Base-by-base conservation (phyloP, 2,329 filamentous ascomycete genomes). In the Trichophyton simii region DNA sequence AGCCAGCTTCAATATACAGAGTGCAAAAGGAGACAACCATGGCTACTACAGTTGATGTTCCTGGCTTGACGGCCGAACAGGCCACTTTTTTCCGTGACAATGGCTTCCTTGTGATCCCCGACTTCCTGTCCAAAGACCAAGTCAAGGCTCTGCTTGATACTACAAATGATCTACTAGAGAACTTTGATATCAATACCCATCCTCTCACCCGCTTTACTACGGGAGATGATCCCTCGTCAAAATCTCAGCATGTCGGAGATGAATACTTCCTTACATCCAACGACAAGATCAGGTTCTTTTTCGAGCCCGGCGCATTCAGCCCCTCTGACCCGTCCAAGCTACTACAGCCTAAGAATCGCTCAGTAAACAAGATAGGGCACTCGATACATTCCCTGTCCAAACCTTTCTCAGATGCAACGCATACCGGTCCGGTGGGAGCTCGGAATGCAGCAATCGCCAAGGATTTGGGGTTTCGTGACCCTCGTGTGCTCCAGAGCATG, bases 201-300 rank as follows among this genome's bases (percentile, higher is more conserved):
- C 92, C 94, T 0, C 87, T 97, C 81, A 97, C 94, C 7, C 87
- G 87, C 71, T 99, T 99, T 82, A 88, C 87, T 34, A 96, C 92
- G 0, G 91, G 91, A 67, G 73, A 71, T 54, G 82, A 86, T n/a
- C 20, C 57, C 7, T 42, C 9, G 8, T 62, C 67, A 63, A 68
- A 67, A 22, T 66, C 66, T n/a, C 69, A 72, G 57, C 92, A 97
- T 76, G 88, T 96, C 9, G 91, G 92, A 64, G 94, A 97, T 77
- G 85, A 88, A 71, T 99, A 99, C 80, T 97, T 99, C 77, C 83
- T 97, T 2, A 82, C 80, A 1, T 94, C 88, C 2, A 91, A 90
- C 64, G 89, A 97, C 79, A 92, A 96, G 76, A 79, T 97, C 64
- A 87, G 91, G 63, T 97, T 95, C 82, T 97, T 97, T 82, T 95